Conservation (phyloP, 2,329 filamentous ascomycete genomes). For the Paraconiothyrium sp. region DNA sequence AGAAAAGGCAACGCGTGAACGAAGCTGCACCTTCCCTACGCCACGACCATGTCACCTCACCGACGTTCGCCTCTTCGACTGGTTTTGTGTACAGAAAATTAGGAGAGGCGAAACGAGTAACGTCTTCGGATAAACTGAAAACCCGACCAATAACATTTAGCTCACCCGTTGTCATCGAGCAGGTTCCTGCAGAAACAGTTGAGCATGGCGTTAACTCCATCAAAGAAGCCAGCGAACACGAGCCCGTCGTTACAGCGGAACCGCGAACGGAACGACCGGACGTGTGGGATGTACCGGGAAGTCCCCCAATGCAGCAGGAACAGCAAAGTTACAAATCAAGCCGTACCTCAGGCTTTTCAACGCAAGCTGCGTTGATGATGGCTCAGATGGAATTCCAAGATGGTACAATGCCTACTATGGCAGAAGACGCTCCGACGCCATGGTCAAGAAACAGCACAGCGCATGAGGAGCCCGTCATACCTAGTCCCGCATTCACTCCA, state of each 20-base stretch:
- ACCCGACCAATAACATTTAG: slow-evolving; percentile 36
- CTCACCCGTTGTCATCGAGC: slow-evolving; percentile 27
- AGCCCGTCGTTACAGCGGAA: neutral
- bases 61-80: slow-evolving; percentile 33
- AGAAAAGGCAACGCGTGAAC: slow-evolving; percentile 3
- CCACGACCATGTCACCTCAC: slow-evolving; percentile 34
- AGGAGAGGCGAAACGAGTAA: slow-evolving; percentile 21
- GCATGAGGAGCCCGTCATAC: slow-evolving; percentile 21
- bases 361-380: slow-evolving; percentile 47
- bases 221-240: neutral
- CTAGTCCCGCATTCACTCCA: slow-evolving; percentile 41
- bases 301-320: slow-evolving; percentile 7
- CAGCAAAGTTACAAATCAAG: slow-evolving; percentile 20
- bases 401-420: slow-evolving; percentile 31
- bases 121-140: slow-evolving; percentile 23
- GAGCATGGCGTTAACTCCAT: neutral
- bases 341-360: slow-evolving; percentile 43
- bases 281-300: slow-evolving; percentile 19
- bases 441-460: slow-evolving; percentile 33
- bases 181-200: neutral
- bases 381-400: slow-evolving; percentile 47
- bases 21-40: neutral
- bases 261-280: slow-evolving; percentile 14
- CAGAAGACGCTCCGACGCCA: slow-evolving; percentile 24
- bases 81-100: slow-evolving; percentile 40